These are phyloP conservation scores for Melaleuca quinquenervia DNA, from an alignment of 345 rosid species.

Conservation along the genomic window DNA sequence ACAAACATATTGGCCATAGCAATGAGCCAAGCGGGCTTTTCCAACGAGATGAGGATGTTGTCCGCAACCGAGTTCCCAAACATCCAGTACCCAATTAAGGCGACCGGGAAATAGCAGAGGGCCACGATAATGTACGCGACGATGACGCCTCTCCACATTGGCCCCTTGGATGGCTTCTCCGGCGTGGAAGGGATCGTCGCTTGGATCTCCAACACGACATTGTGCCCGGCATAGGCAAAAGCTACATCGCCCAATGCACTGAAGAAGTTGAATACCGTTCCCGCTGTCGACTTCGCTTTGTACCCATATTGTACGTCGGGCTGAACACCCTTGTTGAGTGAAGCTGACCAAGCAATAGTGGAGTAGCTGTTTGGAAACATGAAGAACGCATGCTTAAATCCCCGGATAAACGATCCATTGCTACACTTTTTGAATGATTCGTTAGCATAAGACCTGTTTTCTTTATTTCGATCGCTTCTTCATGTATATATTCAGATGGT, in stretches of 20 bases:
- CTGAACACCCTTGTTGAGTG: slow-evolving; percentile 38
- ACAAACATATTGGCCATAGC: slow-evolving; percentile 63
- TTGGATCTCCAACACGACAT: slow-evolving; percentile 73
- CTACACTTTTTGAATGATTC: neutral
- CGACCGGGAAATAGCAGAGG: slow-evolving; percentile 72
- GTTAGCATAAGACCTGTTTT: neutral
- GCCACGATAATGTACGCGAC: slow-evolving; percentile 65
- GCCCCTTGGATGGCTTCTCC: slow-evolving; percentile 62
- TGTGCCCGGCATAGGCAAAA: slow-evolving; percentile 76
- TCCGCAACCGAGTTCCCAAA: slow-evolving; percentile 45
- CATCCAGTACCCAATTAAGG: slow-evolving; percentile 49
- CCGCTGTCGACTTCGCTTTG: slow-evolving; percentile 20
- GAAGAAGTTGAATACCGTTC: slow-evolving; percentile 50
- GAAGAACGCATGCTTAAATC: neutral
- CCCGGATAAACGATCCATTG: neutral
- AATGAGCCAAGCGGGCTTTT: slow-evolving; percentile 63
- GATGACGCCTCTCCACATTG: slow-evolving; percentile 68
- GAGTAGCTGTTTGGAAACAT: slow-evolving; percentile 39
- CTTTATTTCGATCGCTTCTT: neutral
- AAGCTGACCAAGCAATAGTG: slow-evolving; percentile 67
- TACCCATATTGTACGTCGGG: slow-evolving; percentile 42
- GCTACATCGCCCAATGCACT: slow-evolving; percentile 57
- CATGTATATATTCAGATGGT: neutral
- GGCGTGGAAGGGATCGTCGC: slow-evolving; percentile 78
- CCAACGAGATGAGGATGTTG: slow-evolving; percentile 43